phyloP scores from a whole-genome alignment of 208 protist genomes.

The Acanthamoeba castellanii region DNA sequence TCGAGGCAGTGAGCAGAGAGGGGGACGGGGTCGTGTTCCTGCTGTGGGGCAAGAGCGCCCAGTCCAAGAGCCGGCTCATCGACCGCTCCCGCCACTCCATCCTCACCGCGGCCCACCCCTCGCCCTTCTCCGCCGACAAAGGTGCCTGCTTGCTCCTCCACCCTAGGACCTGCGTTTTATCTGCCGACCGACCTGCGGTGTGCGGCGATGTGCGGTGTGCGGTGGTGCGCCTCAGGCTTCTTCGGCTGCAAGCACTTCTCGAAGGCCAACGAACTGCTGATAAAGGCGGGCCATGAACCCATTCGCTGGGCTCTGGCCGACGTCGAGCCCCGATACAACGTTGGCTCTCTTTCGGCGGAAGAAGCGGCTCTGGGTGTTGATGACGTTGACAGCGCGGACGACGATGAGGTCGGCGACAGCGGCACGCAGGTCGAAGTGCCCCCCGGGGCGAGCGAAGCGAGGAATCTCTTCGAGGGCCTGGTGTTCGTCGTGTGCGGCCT shows the following conservation, averaged over 20 bases:
- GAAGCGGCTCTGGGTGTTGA: background rate
- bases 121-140: background rate
- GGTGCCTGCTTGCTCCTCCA: background rate
- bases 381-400: background rate
- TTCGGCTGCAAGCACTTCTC: conserved; percentile 54
- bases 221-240: background rate
- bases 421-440: background rate
- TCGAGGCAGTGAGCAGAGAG: conserved; percentile 2
- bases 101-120: background rate
- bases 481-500: background rate
- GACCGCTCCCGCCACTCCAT: background rate
- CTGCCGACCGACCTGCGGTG: background rate
- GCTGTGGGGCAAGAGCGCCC: conserved; percentile 52
- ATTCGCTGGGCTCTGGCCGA: background rate
- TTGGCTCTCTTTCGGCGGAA: background rate
- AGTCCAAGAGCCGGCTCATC: background rate
- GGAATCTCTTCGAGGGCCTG: background rate
- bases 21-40: conserved; percentile 36
- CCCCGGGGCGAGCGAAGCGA: background rate
- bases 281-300: background rate
- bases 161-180: background rate
- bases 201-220: too few species aligned
- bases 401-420: background rate
- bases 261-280: conserved; percentile 51
- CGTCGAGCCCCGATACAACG: background rate